Percentiles rank a stretch among this genome's conserved stretches.
Conservation (phyloP, 2,329 filamentous ascomycete species). For the Arachnopeziza araneosa region DNA sequence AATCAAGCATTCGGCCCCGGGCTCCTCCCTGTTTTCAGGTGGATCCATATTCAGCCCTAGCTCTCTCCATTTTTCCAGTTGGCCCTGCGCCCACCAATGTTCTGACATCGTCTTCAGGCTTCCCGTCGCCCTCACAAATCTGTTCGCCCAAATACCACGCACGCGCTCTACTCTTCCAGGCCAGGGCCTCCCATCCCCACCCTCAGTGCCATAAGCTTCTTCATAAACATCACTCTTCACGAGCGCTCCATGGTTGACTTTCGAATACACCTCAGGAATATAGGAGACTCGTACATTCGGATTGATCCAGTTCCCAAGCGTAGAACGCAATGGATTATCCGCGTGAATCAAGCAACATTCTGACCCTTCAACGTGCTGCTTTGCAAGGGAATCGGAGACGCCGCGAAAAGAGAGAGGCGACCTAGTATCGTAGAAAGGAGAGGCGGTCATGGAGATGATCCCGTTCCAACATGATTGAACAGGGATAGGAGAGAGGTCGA, state of each 20-base stretch:
- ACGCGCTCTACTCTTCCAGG: not conserved
- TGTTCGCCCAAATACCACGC: not conserved
- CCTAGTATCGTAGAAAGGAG: not conserved
- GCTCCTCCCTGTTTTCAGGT: constrained; percentile 31
- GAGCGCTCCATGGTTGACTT: not conserved
- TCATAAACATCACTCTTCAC: not conserved
- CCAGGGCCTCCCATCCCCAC: not conserved
- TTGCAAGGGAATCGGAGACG: constrained; percentile 54
- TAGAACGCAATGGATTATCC: constrained; percentile 38
- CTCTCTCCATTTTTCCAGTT: not conserved
- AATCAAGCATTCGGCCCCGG: constrained; percentile 40
- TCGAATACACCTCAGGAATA: not conserved
- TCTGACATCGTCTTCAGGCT: not conserved
- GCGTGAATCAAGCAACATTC: constrained; percentile 74
- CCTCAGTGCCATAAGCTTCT: not conserved
- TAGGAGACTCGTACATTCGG: constrained; percentile 3
- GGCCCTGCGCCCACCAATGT: not conserved
- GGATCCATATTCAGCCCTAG: constrained; percentile 25
- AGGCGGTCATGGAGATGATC: not conserved
- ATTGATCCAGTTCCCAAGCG: constrained; percentile 1
- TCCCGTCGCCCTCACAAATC: not conserved
- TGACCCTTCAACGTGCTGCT: constrained; percentile 64
- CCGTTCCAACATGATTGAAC: not conserved
- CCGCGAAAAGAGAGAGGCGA: constrained; percentile 46
- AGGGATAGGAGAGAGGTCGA: not conserved